Percentiles rank a stretch among this genome's conserved stretches.
phyloP scores from a whole-genome alignment of 345 rosid genomes.

The Isatis tinctoria region DNA sequence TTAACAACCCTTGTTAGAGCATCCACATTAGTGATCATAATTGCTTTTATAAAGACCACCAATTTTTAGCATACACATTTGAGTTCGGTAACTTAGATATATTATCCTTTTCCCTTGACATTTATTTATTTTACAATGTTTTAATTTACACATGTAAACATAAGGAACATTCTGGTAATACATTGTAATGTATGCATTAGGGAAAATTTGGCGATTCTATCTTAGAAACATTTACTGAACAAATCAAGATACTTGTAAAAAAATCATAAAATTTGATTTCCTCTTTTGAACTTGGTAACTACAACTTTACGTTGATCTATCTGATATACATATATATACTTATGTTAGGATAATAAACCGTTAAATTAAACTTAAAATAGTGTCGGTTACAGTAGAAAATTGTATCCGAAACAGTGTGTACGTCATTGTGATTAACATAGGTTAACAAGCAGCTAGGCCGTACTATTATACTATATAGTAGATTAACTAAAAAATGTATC shows the following conservation, averaged over 20 bases:
- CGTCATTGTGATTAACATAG: slow-evolving; percentile 16
- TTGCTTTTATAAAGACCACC: not conserved
- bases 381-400: not conserved
- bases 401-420: not conserved
- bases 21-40: slow-evolving; percentile 12
- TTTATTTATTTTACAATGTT: too few species aligned
- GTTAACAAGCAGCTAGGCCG: not conserved
- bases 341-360: not conserved
- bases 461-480: not conserved
- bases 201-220: too few species aligned
- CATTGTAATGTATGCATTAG: too few species aligned
- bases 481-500: not conserved
- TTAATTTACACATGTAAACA: too few species aligned
- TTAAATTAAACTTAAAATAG: not conserved
- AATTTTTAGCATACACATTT: too few species aligned
- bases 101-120: too few species aligned
- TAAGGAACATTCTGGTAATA: too few species aligned
- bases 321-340: too few species aligned
- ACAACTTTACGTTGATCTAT: not conserved
- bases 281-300: not conserved
- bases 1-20: too few species aligned
- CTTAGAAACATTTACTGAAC: not conserved
- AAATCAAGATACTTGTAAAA: not conserved
- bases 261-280: not conserved
- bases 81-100: too few species aligned